Conservation (phyloP, 2,329 filamentous ascomycete genomes). For the Lachnellula occidentalis region DNA sequence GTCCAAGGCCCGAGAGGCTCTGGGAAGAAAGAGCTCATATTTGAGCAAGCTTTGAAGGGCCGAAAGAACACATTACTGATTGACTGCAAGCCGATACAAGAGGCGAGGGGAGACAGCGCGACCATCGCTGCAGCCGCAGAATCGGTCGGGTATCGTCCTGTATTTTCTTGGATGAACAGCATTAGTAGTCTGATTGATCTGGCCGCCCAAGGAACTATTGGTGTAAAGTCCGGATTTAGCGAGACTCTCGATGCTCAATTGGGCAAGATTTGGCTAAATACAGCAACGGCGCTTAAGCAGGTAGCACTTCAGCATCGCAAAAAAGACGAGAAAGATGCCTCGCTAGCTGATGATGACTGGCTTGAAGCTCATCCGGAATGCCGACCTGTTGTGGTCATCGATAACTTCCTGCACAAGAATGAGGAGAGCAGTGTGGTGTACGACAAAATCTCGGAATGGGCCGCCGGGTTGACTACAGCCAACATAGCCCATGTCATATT, state of each 20-base stretch:
- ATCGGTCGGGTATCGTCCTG: conserved; percentile 83
- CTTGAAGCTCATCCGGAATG: conserved; percentile 83
- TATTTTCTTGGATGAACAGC: conserved; percentile 96
- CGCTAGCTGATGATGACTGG: conserved; percentile 76
- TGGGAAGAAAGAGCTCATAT: conserved; percentile 80
- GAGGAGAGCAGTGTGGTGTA: conserved; percentile 61
- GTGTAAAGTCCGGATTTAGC: conserved; percentile 89
- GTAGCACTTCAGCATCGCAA: conserved; percentile 66
- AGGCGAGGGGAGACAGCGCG: conserved; percentile 79
- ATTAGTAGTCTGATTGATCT: conserved; percentile 89
- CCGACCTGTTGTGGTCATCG: conserved; percentile 78
- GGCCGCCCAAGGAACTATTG: conserved; percentile 88
- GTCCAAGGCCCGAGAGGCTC: conserved; percentile 89
- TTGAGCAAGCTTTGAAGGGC: conserved; percentile 75
- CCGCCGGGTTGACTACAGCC: conserved; percentile 74
- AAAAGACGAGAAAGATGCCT: conserved; percentile 67
- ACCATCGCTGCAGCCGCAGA: conserved; percentile 77
- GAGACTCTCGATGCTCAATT: conserved; percentile 88
- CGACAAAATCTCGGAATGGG: conserved; percentile 84
- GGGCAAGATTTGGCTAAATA: conserved; percentile 82
- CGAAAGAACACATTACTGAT: conserved; percentile 75
- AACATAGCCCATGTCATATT: conserved; percentile 95
- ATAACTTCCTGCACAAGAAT: conserved; percentile 83
- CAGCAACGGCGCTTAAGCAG: conserved; percentile 69
- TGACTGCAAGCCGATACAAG: conserved; percentile 90